Evolutionary conservation across 805 yeast genomes (phyloP).

Genomic region (Ogataea thermomethanolica): DNA sequence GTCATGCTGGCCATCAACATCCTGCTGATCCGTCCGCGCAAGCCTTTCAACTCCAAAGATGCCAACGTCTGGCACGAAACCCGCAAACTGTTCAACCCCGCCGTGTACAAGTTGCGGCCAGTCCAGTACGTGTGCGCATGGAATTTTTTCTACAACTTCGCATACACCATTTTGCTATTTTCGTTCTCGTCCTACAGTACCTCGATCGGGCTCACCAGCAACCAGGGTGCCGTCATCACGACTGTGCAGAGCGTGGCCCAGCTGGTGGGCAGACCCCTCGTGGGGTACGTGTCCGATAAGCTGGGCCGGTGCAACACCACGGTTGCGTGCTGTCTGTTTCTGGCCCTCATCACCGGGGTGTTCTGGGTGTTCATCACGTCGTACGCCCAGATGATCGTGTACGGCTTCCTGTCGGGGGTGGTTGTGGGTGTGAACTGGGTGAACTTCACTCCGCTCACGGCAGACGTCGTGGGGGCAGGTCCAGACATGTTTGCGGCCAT

Average conservation of each 20-base stretch:
- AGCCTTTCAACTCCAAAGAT: slow-evolving; percentile 20
- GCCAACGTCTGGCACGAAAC: slow-evolving; percentile 21
- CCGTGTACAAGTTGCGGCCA: slow-evolving; percentile 20
- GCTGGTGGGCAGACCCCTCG: slow-evolving; percentile 46
- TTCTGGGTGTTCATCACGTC: slow-evolving; percentile 49
- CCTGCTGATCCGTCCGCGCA: slow-evolving; percentile 22
- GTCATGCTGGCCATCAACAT: slow-evolving; percentile 20
- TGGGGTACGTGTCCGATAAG: slow-evolving; percentile 45
- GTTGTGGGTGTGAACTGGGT: slow-evolving; percentile 45
- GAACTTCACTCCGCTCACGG: slow-evolving; percentile 34
- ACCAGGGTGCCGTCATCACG: slow-evolving; percentile 45
- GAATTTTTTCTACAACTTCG: slow-evolving; percentile 28
- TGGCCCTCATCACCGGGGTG: slow-evolving; percentile 39
- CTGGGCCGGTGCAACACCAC: slow-evolving; percentile 48
- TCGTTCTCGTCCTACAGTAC: slow-evolving; percentile 48
- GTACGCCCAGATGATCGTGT: slow-evolving; percentile 40
- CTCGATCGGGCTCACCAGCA: slow-evolving; percentile 43
- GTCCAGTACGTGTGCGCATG: slow-evolving; percentile 24
- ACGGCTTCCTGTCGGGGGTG: slow-evolving; percentile 42
- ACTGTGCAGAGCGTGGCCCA: slow-evolving; percentile 48
- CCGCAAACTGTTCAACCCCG: slow-evolving; percentile 13
- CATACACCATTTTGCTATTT: slow-evolving; percentile 38
- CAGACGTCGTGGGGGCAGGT: slow-evolving; percentile 34
- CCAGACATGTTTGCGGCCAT: slow-evolving; percentile 29
- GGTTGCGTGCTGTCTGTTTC: slow-evolving; percentile 32